These are phyloP conservation scores for Kwoniella dejecticola DNA, from an alignment of 768 basidiomycete species.

Conservation along the genomic window DNA sequence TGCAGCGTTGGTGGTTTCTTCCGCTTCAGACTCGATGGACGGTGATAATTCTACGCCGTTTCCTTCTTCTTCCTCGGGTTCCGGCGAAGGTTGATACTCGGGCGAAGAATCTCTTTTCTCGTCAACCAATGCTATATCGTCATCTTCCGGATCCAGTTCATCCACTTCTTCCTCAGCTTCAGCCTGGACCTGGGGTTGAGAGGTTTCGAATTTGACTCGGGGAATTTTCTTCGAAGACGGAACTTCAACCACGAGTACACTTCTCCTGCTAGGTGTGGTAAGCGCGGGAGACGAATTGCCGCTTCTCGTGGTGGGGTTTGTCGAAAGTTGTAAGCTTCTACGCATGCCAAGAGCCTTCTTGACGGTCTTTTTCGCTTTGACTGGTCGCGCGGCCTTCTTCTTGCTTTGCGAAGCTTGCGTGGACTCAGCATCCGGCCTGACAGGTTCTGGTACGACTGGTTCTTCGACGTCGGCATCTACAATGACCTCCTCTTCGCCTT, in stretches of 20 bases:
- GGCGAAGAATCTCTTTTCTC: background rate
- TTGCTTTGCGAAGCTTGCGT: background rate
- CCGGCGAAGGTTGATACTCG: constrained; percentile 4
- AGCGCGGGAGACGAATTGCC: background rate
- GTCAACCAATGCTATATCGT: background rate
- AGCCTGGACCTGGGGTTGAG: too few species aligned
- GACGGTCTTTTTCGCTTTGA: background rate
- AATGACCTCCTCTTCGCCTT: constrained; percentile 10
- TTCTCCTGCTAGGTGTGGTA: background rate
- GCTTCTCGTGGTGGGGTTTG: too few species aligned
- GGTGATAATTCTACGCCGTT: constrained; percentile 6
- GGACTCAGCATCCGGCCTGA: too few species aligned
- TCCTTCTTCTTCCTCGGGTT: constrained; percentile 7
- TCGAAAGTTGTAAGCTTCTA: too few species aligned
- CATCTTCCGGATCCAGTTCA: background rate
- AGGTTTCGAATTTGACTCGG: constrained; percentile 4
- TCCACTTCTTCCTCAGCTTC: background rate
- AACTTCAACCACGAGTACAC: background rate
- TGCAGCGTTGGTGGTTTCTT: constrained; percentile 8
- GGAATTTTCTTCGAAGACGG: constrained; percentile 7
- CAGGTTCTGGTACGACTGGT: too few species aligned
- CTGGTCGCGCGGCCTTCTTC: constrained; percentile 2
- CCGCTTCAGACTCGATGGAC: background rate
- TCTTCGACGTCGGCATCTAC: too few species aligned
- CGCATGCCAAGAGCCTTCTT: too few species aligned